Evolutionary conservation across 495 filamentous ascomycete genomes (phyloP).

Genomic region (Podospora bellae-mahoneyi): DNA sequence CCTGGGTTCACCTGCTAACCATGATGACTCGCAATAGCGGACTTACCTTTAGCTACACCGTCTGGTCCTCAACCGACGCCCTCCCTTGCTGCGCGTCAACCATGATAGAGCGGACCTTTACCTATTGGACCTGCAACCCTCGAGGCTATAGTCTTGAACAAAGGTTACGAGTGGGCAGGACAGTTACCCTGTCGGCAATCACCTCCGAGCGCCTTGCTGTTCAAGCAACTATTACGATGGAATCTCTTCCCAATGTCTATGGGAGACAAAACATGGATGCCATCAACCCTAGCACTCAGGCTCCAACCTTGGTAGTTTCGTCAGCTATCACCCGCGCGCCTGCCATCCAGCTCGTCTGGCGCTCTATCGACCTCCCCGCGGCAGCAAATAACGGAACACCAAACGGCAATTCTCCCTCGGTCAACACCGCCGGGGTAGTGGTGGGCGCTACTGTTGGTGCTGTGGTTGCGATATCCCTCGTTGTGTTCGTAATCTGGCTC

Average conservation of each 20-base stretch:
- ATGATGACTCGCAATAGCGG: neutral
- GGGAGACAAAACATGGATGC: neutral
- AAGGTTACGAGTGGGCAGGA: neutral
- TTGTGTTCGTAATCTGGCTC: neutral
- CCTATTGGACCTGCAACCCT: neutral
- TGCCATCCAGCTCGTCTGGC: neutral
- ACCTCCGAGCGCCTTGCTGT: neutral
- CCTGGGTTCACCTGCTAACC: neutral
- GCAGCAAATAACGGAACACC: neutral
- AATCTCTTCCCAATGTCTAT: neutral
- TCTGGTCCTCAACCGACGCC: neutral
- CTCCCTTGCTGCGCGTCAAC: neutral
- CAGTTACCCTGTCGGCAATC: neutral
- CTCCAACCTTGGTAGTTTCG: neutral
- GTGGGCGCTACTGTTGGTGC: neutral
- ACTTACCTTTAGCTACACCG: neutral
- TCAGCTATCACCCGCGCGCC: neutral
- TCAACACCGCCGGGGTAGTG: neutral
- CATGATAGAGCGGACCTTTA: neutral
- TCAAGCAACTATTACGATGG: neutral
- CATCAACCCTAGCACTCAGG: neutral
- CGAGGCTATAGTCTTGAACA: neutral
- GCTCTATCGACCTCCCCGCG: neutral
- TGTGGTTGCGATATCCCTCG: neutral
- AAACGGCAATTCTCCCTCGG: neutral